Evolutionary conservation across 495 filamentous ascomycete species (phyloP), one percentile per base, ranked within the genome.

Genomic region (Neurospora sp.): DNA sequence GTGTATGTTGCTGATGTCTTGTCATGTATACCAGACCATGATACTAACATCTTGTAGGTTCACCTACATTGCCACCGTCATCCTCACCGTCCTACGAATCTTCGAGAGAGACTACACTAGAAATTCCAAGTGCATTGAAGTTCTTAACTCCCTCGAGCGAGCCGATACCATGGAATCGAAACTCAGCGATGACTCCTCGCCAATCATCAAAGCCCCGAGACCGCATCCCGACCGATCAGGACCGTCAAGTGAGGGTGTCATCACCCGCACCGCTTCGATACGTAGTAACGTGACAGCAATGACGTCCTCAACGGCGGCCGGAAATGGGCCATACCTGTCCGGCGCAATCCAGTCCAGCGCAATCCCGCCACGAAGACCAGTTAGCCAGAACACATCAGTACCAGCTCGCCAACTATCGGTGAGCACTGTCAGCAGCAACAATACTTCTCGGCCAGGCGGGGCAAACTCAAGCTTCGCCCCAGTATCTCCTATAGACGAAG

Each of bases 31-130:
- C 20, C 18, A 16, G 4, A 27, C 16, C 37, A 11, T 6, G 40
- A 73, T 71, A 44, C 72, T 73, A 12, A 72, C 72, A 41, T 18
- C 20, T 10, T 44, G 1, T 44, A 83, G 81, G 20, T 81, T 84
- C 69, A 81, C 81, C 20, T 84, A 82, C 74, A 79, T 82, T 42
- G 41, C 78, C 66, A 82, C 81, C 72, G 75, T 79, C 40, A 72
- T 76, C 9, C 72, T 82, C 8, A 77, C 77, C 40, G 69, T 76
- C 10, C 68, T 84, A 9, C 77, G 79, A 16, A 75, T 83, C 37
- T 77, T 73, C 48, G 78, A 83, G 68, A 75, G 70, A n/a, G 74
- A 73, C 38, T 79, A 80, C 71, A 76, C 72, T 59, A 76, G 70
- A 12, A 74, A 75, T 14, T 73, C 75, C 38, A 75, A 70, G 39